These are phyloP conservation scores for Glycine latifolia DNA, from an alignment of 306 rosid species.

Conservation along the genomic window DNA sequence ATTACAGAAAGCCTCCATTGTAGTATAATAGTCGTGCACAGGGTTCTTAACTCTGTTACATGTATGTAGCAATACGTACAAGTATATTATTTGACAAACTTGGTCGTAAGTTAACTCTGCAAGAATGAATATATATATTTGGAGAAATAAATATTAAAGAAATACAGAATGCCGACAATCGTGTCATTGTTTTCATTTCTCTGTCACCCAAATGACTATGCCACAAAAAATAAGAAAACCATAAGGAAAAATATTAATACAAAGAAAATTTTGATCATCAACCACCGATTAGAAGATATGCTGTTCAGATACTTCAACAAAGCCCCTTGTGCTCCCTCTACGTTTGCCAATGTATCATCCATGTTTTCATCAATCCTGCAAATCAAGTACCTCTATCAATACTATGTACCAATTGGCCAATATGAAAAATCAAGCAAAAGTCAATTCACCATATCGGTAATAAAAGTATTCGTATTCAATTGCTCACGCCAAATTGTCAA, in stretches of 20 bases:
- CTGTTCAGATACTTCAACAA: constrained; percentile 90
- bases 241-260: constrained; percentile 89
- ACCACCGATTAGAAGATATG: constrained; percentile 99
- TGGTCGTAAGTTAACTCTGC: constrained; percentile 6
- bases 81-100: constrained; percentile 44
- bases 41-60: too few species aligned
- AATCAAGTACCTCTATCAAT: constrained; percentile 23
- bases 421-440: constrained; percentile 7
- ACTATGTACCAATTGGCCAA: constrained; percentile 23
- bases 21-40: neutral
- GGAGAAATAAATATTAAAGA: constrained; percentile 38
- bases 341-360: constrained; percentile 91
- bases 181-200: constrained; percentile 41
- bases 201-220: constrained; percentile 55
- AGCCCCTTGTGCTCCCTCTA: constrained; percentile 94
- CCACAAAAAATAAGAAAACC: constrained; percentile 99
- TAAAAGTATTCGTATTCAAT: constrained; percentile 8
- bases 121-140: constrained; percentile 30
- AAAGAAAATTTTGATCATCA: constrained; percentile 99
- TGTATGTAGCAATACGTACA: constrained; percentile 27
- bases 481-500: constrained; percentile 30
- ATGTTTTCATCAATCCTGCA: constrained; percentile 97
- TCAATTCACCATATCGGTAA: constrained; percentile 1
- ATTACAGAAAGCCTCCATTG: constrained; percentile 5
- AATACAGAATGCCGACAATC: constrained; percentile 43